Evolutionary conservation across 495 filamentous ascomycete genomes (phyloP).

Genomic region (Tetracladium setigerum): DNA sequence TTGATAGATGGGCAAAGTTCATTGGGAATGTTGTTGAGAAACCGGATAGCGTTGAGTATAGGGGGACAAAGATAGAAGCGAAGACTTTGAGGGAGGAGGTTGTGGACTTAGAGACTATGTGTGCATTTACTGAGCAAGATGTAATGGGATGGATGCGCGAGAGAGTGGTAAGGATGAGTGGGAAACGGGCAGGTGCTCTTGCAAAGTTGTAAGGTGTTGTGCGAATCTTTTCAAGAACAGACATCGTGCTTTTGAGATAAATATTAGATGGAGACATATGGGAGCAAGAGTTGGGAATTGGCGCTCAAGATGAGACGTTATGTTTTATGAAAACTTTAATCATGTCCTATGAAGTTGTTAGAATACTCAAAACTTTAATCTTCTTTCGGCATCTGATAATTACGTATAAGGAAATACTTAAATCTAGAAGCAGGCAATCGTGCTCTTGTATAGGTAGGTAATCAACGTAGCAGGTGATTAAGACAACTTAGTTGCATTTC

Average conservation of each 20-base stretch:
- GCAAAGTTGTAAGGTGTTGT: slow-evolving; percentile 36
- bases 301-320: no score
- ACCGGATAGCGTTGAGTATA: slow-evolving; percentile 31
- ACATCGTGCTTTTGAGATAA: slow-evolving; percentile 8
- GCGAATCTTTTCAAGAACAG: slow-evolving; percentile 13
- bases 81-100: slow-evolving; percentile 44
- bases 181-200: slow-evolving; percentile 29
- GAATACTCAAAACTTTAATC: no score
- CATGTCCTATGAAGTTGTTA: no score
- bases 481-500: no score
- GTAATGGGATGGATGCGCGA: slow-evolving; percentile 40
- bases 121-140: slow-evolving; percentile 44
- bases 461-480: no score
- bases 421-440: no score
- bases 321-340: no score
- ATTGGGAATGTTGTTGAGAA: slow-evolving; percentile 35
- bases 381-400: no score
- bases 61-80: slow-evolving; percentile 45
- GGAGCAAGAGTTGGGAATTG: no score
- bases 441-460: no score
- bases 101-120: slow-evolving; percentile 43
- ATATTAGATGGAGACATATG: no score
- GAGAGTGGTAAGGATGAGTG: slow-evolving; percentile 36
- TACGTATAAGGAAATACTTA: no score
- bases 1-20: slow-evolving; percentile 52